A percentile compares a stretch with the other conserved stretches of the same genome.
phyloP scores from a whole-genome alignment of 2,329 filamentous ascomycete genomes.

The Colletotrichum sidae region DNA sequence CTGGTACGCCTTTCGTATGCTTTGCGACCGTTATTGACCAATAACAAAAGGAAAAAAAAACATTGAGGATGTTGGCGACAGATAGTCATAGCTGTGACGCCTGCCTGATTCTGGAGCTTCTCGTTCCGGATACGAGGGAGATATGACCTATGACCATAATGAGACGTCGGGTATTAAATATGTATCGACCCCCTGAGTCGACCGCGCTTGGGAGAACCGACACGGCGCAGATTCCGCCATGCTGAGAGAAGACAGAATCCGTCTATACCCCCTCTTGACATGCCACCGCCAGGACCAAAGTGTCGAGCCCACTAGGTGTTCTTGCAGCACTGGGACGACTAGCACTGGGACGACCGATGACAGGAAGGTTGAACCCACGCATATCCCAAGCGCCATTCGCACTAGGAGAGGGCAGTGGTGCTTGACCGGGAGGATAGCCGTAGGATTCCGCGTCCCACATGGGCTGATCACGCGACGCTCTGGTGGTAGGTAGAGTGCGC shows the following conservation, averaged over 20 bases:
- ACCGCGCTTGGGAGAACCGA: too few relatives aligned
- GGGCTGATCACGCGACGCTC: constrained; percentile 45
- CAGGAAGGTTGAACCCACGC: constrained; percentile 56
- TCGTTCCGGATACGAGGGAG: too few relatives aligned
- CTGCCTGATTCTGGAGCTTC: too few relatives aligned
- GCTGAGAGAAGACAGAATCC: not conserved
- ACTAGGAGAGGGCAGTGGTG: constrained; percentile 51
- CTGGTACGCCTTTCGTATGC: constrained; percentile 37
- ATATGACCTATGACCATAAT: too few relatives aligned
- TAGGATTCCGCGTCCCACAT: constrained; percentile 57
- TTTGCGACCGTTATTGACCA: constrained; percentile 34
- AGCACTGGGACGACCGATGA: constrained; percentile 57
- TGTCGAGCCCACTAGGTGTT: constrained; percentile 65
- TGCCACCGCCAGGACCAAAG: constrained; percentile 65
- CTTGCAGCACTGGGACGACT: constrained; percentile 54
- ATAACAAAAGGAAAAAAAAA: constrained; percentile 3
- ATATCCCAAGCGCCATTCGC: constrained; percentile 58
- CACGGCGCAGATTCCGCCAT: too few relatives aligned
- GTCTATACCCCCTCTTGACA: constrained; percentile 56
- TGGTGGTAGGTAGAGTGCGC: constrained; percentile 44
- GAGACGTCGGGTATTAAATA: too few relatives aligned
- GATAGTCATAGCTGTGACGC: too few relatives aligned
- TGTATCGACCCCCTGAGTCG: too few relatives aligned
- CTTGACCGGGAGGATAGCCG: constrained; percentile 42
- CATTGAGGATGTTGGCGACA: not conserved